Base-by-base conservation (phyloP, 305 asterid species). In the Stenogyne calaminthoides region DNA sequence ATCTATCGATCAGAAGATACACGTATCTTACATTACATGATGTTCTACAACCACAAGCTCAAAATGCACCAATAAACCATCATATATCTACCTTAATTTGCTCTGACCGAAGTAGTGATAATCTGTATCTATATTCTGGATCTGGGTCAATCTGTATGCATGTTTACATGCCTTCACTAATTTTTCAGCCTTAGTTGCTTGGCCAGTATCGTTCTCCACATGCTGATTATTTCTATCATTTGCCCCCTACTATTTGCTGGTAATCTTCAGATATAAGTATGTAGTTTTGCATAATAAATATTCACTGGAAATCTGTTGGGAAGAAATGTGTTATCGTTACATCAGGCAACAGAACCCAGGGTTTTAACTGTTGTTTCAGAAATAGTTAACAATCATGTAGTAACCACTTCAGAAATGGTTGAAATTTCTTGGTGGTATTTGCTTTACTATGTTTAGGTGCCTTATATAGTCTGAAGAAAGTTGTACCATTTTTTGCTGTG, bases 341-440 rank as follows among this genome's bases (percentile, higher is more conserved):
- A 18, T 73, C 49, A 18, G 16, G 40, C 16, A 42, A 19, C 37
- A 15, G 60, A 74, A 49, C 15, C 66, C 65, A 22, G 59, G 11
- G 5, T 16, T 11, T 49, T 46, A 29, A 58, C 63, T 27, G 57
- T 6, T 22, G 44, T 15, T 67, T 36, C 7, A 36, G 46, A 62
- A 29, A 32, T 62, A 60, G 64, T 67, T 57, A 55, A 59, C 46
- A 60, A 67, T 39, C 61, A 69, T n/a, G 32, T 59, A 42, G 18
- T 39, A 58, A 40, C 52, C 62, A 29, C 34, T 40, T 47, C 4
- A 20, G 36, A 25, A 22, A 7, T 9, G 8, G 11, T 67, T 75
- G 62, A 39, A 37, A 36, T 37, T 12, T 77, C 6, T 25, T 10
- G 64, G 44, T 32, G 58, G 42, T 66, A 36, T 47, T 71, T 40